Evolutionary conservation across 2,329 filamentous ascomycete genomes (phyloP).

Genomic region (Colletotrichum sp.): DNA sequence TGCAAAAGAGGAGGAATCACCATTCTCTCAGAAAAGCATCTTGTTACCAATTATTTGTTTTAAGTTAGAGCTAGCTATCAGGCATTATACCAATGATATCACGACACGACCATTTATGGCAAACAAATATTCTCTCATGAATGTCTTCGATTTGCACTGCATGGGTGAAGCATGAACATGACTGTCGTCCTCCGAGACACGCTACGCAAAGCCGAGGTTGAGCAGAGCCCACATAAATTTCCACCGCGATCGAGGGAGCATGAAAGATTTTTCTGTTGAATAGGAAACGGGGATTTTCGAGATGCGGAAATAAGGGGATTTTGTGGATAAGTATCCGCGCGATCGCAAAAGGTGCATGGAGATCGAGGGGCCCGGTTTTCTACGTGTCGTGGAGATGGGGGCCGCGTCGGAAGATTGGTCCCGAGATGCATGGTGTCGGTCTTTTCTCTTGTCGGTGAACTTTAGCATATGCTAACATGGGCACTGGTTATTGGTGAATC

Average conservation of each 20-base stretch:
- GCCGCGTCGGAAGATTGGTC: neutral
- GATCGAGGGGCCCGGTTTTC: neutral
- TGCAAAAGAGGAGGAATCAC: neutral
- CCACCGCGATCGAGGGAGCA: neutral
- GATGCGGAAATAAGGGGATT: neutral
- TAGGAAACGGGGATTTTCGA: neutral
- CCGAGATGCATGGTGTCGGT: neutral
- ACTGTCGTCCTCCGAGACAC: neutral
- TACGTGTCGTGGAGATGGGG: neutral
- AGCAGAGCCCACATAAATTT: neutral
- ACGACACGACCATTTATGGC: slow-evolving; percentile 1
- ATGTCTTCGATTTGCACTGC: neutral
- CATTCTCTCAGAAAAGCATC: slow-evolving; percentile 6
- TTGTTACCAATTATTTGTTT: neutral
- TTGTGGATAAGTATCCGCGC: neutral
- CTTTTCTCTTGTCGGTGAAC: neutral
- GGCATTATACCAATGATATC: slow-evolving; percentile 23
- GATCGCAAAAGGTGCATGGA: neutral
- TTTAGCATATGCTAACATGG: neutral
- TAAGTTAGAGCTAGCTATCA: slow-evolving; percentile 13
- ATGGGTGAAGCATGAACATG: neutral
- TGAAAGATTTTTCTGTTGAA: neutral
- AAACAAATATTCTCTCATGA: neutral
- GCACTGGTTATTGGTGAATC: neutral
- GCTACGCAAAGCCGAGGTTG: neutral